Base-by-base conservation (phyloP, 2,329 filamentous ascomycete genomes). In the Thelonectria blattea region DNA sequence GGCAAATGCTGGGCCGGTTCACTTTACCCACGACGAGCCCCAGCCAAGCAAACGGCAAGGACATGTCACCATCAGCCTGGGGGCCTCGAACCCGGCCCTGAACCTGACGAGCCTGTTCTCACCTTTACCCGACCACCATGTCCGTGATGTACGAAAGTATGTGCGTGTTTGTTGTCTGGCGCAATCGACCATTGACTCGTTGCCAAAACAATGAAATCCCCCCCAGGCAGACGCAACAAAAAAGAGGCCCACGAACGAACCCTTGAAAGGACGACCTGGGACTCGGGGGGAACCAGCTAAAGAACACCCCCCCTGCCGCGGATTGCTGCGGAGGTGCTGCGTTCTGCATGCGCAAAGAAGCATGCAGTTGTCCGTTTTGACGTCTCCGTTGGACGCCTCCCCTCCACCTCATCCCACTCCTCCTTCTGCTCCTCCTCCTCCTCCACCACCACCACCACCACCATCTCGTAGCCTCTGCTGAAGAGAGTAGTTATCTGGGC, bases 31-130 rank as follows among this genome's bases (percentile, higher is more conserved):
- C 45, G 41, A 52, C 56, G 34, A 42, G 52, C 18, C 18, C 39
- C 15, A 45, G 24, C 49, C 34, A 24, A 39, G 24, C 27, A 15
- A 14, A 34, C 52, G 34, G 32, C 43, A 20, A n/a, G 14, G 46
- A 47, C 50, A 52, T 45, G 56, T 30, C 49, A 49, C 27, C 45
- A 27, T 34, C 57, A 32, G 27, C 43, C 43, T 14, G 11, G 45
- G n/a, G 22, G 20, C 52, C 52, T 32, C 47, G 52, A 37, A 34
- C 34, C 52, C 20, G n/a, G 37, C 32, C 18, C 42, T 56, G 58
- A 56, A 52, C 47, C 42, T 48, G 58, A 56, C 42, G 50, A 48
- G 55, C 37, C 48, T 57, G 54, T 42, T 57, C 27, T 12, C 47
- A 39, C 37, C n/a, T 37, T 37, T 27, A 51, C 47, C 39, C 24